Conservation (phyloP, 257 asterid genomes). For the Henckelia pumila region DNA sequence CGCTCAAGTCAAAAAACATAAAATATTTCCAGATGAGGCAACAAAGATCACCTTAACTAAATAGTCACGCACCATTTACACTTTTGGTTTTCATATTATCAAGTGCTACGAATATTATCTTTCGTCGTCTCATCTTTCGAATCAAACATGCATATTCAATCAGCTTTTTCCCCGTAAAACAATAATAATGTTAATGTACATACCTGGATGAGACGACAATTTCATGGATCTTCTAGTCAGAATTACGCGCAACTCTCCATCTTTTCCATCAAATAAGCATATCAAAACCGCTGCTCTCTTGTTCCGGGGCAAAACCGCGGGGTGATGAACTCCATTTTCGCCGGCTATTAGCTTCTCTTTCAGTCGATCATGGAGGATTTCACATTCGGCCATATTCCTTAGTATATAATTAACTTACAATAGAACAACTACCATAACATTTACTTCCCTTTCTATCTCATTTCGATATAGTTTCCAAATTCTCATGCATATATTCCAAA, state of each 20-base stretch:
- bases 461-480: neutral
- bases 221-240: slow-evolving; percentile 61
- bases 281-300: slow-evolving; percentile 60
- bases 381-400: neutral
- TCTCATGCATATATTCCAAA: neutral
- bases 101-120: too few relatives aligned
- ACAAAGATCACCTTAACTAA: too few relatives aligned
- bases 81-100: too few relatives aligned
- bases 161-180: too few relatives aligned
- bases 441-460: too few relatives aligned
- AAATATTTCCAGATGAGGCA: too few relatives aligned
- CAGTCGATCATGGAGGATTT: neutral
- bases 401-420: too few relatives aligned
- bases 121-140: too few relatives aligned
- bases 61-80: too few relatives aligned
- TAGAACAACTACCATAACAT: neutral
- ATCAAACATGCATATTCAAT: too few relatives aligned
- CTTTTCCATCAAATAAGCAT: slow-evolving; percentile 46
- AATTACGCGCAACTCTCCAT: slow-evolving; percentile 50
- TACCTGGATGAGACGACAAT: slow-evolving; percentile 60
- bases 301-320: slow-evolving; percentile 25
- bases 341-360: neutral
- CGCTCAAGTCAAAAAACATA: too few relatives aligned
- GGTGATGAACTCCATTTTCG: neutral
- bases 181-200: too few relatives aligned